phyloP scores from a whole-genome alignment of 192 early-diverging fungal species.

The Backusella sp. region DNA sequence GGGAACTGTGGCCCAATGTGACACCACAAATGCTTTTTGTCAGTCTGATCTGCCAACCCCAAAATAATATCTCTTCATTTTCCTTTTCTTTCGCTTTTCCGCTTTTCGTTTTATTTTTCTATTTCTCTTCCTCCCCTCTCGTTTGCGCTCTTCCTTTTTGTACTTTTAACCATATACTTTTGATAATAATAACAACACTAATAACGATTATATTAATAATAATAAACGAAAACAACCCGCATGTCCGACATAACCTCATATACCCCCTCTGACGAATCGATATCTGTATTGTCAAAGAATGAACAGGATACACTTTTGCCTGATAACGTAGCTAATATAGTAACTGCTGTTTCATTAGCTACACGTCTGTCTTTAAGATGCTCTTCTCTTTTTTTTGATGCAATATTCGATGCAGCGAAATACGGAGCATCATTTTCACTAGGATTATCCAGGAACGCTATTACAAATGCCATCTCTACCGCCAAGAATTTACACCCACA shows the following conservation, averaged over 20 bases:
- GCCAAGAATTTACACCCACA: constrained; percentile 53
- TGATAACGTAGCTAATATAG: constrained; percentile 54
- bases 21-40: neutral
- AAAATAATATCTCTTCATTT: neutral
- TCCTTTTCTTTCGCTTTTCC: constrained; percentile 7
- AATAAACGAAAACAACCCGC: neutral
- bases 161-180: neutral
- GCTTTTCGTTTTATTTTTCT: neutral
- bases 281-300: constrained; percentile 5
- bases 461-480: constrained; percentile 57
- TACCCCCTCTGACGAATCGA: neutral
- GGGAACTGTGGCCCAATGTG: neutral
- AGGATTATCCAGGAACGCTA: constrained; percentile 53
- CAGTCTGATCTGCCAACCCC: constrained; percentile 7
- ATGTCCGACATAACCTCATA: neutral
- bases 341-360: constrained; percentile 61
- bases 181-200: neutral
- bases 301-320: constrained; percentile 45
- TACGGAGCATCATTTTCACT: constrained; percentile 57
- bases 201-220: neutral
- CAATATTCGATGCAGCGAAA: constrained; percentile 58
- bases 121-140: neutral
- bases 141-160: neutral
- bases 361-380: constrained; percentile 61
- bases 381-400: constrained; percentile 58